phyloP scores from a whole-genome alignment of 345 rosid genomes.

The Noccaea caerulescens region DNA sequence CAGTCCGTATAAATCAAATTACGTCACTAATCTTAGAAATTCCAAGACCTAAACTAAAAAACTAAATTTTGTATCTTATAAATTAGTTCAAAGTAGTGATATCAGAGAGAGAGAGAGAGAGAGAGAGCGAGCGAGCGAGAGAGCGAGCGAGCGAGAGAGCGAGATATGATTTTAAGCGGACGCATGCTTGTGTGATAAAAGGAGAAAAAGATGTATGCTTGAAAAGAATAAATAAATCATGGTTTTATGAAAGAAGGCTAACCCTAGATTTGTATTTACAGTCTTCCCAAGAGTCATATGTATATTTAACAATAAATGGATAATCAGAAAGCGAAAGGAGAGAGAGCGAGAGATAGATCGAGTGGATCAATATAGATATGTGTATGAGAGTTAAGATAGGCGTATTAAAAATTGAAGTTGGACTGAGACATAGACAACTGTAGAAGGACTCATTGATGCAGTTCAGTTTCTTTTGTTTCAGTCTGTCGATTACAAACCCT shows the following conservation, averaged over 20 bases:
- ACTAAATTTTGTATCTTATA: background rate
- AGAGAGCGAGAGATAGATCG: conserved; percentile 35
- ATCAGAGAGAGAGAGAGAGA: conserved; percentile 6
- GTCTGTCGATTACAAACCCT: conserved; percentile 41
- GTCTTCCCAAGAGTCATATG: conserved; percentile 18
- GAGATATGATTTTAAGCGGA: conserved; percentile 17
- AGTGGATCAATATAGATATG: conserved; percentile 35
- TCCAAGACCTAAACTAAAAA: background rate
- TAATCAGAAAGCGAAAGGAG: conserved; percentile 37
- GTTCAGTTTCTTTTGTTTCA: conserved; percentile 44
- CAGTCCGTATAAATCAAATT: background rate
- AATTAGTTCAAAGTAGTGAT: conserved; percentile 33
- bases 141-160: background rate
- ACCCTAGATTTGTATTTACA: conserved; percentile 32
- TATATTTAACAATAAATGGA: background rate
- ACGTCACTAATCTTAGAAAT: background rate
- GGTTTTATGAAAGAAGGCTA: conserved; percentile 44
- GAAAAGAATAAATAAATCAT: conserved; percentile 39
- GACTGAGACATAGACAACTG: conserved; percentile 44
- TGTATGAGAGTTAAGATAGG: conserved; percentile 38
- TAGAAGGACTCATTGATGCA: conserved; percentile 45
- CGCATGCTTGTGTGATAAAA: conserved; percentile 38
- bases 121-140: too few species aligned
- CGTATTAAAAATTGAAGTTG: conserved; percentile 17
- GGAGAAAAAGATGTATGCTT: conserved; percentile 32